Percentiles rank a stretch among this genome's conserved stretches.
phyloP scores from a whole-genome alignment of 2,329 filamentous ascomycete genomes.

The Alternaria metachromatica region DNA sequence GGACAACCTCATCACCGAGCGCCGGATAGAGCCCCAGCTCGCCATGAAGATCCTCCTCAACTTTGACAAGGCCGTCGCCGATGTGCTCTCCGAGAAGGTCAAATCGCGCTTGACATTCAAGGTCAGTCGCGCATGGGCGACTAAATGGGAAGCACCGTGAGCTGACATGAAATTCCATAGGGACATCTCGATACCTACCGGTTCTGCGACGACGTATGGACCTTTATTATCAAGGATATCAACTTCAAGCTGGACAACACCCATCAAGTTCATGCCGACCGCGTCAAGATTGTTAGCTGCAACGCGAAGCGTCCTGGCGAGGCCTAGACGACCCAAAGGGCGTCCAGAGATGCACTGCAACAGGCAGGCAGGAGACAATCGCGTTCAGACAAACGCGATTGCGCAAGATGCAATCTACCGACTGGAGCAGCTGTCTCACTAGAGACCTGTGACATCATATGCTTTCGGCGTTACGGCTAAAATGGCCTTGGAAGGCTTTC shows the following conservation, averaged over 20 bases:
- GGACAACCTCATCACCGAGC: slow-evolving; percentile 92
- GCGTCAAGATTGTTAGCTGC: slow-evolving; percentile 98
- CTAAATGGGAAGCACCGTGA: not conserved
- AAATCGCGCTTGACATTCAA: slow-evolving; percentile 93
- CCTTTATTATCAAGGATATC: slow-evolving; percentile 97
- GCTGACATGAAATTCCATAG: slow-evolving; percentile 56
- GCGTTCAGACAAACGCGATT: not conserved
- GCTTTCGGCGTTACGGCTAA: slow-evolving; percentile 25
- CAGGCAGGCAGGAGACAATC: not conserved
- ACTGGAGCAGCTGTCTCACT: not conserved
- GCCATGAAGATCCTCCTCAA: slow-evolving; percentile 98
- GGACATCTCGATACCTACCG: slow-evolving; percentile 97
- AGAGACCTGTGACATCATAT: not conserved
- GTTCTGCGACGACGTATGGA: slow-evolving; percentile 99
- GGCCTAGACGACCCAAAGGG: slow-evolving; percentile 38
- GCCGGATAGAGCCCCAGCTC: slow-evolving; percentile 95
- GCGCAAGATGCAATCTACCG: not conserved
- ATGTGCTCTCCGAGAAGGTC: slow-evolving; percentile 89
- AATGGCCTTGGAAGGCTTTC: slow-evolving; percentile 1
- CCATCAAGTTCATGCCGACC: slow-evolving; percentile 78
- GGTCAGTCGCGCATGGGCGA: slow-evolving; percentile 61
- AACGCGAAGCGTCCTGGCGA: slow-evolving; percentile 83
- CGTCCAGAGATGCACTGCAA: not conserved
- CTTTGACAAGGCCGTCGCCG: slow-evolving; percentile 92
- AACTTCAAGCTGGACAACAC: slow-evolving; percentile 96